Conservation (phyloP, 2,329 filamentous ascomycete genomes). For the Cladosporium sp. region DNA sequence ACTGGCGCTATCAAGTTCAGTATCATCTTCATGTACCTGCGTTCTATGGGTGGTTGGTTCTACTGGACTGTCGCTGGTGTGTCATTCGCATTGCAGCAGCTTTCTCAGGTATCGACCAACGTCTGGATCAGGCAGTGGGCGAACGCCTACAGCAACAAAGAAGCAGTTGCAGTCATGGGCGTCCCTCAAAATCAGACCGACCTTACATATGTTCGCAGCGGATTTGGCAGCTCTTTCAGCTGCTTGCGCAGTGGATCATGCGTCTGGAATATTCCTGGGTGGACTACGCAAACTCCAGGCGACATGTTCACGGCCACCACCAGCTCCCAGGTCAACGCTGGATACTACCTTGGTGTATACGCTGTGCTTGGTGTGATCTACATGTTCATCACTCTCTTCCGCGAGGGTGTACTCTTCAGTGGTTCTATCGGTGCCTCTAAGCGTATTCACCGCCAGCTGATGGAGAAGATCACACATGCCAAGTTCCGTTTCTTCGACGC, state of each 20-base stretch:
- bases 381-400: constrained; percentile 72
- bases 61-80: constrained; percentile 77
- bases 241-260: constrained; percentile 49
- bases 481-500: constrained; percentile 98
- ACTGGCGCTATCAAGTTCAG: constrained; percentile 81
- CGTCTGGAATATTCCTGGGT: constrained; percentile 39
- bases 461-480: constrained; percentile 75
- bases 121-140: constrained; percentile 95
- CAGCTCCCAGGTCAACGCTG: constrained; percentile 61
- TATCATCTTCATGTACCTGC: constrained; percentile 80
- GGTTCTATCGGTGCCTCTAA: constrained; percentile 85
- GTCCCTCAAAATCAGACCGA: constrained; percentile 31
- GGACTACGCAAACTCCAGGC: constrained; percentile 9
- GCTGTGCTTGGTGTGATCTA: constrained; percentile 73
- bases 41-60: constrained; percentile 92
- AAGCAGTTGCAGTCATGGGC: constrained; percentile 35
- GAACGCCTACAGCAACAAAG: constrained; percentile 66
- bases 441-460: constrained; percentile 73
- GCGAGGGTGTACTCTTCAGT: constrained; percentile 86
- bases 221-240: constrained; percentile 39
- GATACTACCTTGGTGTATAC: constrained; percentile 80
- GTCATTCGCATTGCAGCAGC: constrained; percentile 76
- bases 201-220: constrained; percentile 39
- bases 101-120: constrained; percentile 81
- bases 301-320: constrained; percentile 2